phyloP scores from a whole-genome alignment of 352 stramenopile species.

The Pythium aristosporum region DNA sequence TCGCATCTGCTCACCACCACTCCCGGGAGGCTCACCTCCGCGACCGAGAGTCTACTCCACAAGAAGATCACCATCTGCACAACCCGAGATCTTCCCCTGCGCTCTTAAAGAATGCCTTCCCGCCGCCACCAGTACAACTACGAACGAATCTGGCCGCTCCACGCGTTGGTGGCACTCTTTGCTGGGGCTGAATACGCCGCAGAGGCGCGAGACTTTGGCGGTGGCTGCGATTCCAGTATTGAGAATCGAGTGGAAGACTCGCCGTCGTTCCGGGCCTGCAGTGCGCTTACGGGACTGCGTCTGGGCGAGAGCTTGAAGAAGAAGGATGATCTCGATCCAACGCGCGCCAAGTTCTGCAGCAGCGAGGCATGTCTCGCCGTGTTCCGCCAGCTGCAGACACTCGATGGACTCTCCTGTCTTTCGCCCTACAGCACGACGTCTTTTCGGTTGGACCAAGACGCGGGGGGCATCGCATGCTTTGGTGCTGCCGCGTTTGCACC shows the following conservation, averaged over 20 bases:
- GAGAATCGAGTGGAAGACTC: conserved; percentile 6
- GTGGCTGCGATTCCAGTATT: neutral
- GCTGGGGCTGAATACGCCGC: too few relatives aligned
- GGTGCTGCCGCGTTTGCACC: neutral
- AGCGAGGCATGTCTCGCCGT: conserved; percentile 3
- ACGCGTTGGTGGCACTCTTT: neutral
- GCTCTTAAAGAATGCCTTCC: too few relatives aligned
- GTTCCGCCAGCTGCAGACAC: neutral
- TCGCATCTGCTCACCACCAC: too few relatives aligned
- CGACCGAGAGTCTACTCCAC: too few relatives aligned
- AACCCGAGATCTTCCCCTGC: too few relatives aligned
- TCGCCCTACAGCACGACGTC: neutral
- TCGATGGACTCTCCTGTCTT: conserved; percentile 6
- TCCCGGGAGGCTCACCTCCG: too few relatives aligned
- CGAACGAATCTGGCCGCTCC: too few relatives aligned
- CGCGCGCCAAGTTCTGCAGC: neutral
- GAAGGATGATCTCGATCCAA: conserved; percentile 8
- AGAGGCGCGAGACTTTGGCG: neutral
- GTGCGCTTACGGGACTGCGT: neutral
- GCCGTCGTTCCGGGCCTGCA: neutral
- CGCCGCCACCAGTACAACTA: too few relatives aligned
- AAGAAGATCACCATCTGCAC: too few relatives aligned
- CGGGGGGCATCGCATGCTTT: conserved; percentile 4
- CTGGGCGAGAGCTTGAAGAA: neutral
- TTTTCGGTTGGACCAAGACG: neutral